Base-by-base conservation (phyloP, 208 protist genomes). In the Angomonas ambiguus region DNA sequence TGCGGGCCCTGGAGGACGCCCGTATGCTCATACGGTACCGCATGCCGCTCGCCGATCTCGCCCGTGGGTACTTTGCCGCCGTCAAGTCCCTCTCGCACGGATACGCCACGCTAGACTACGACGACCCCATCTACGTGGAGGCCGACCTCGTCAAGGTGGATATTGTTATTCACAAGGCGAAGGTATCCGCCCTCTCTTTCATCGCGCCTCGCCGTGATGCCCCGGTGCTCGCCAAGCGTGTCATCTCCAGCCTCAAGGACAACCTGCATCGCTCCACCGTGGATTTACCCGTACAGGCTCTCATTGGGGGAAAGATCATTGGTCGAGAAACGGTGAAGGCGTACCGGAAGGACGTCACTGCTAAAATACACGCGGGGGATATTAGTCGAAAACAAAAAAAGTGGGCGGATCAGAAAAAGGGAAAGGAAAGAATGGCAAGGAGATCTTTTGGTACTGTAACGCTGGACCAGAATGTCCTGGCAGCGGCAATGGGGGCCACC, bases 361-460 rank as follows among this genome's bases (percentile, higher is more conserved):
- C 88, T 25, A 97, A 97, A 66, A 97, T 95, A 53, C 94, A 97
- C 82, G 97, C 96, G 35, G 97, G 97, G 53, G 97, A 99, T 68
- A 92, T 98, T 38, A 95, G 95, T 20, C 83, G 97, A 35, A 98
- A 98, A 71, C 79, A 89, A 71, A 99, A 99, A 79, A 92, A 98
- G 62, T 93, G 98, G 74, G 88, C 93, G 35, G 97, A 98, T 69
- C 97, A 99, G 81, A 98, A 98, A 69, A 97, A 98, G 77, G 96
- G 96, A 56, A 99, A 99, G 77, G 96, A 98, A 74, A 76, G 87
- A 61, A 98, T 98, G 93, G 96, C 95, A 62, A 76, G 84, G n/a
- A 71, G 91, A 3, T 87, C 71, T 42, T 80, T 99, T 13, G 97
- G 95, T 28, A 88, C 80, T 31, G 94, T 98, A 1, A 88, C 94